Base-by-base conservation (phyloP, 345 rosid genomes). In the Camelina hispida region DNA sequence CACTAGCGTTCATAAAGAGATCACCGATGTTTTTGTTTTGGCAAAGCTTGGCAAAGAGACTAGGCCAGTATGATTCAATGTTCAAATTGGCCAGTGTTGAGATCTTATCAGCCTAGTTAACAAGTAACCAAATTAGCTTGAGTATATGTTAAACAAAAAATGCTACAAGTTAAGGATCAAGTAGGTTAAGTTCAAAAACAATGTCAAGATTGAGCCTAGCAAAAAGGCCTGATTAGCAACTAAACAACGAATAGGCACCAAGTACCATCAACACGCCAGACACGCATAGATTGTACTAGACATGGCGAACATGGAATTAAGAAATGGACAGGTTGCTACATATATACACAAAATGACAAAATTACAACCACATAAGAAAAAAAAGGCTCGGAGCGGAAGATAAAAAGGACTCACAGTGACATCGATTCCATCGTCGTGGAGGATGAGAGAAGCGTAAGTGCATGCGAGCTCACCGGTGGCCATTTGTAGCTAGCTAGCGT, bases 91-190 rank as follows among this genome's bases (percentile, higher is more conserved):
- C 90, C 65, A 89, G 25, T 0, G 82, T 4, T n/a, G 85, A 78
- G 22, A 89, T 86, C 83, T 87, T 89, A 73, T 89, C 91, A 11
- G 90, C 81, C 94, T 87, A 52, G 15, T 16, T 42, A 11, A 53
- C 57, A 22, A 11, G 57, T 53, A 53, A 53, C 6, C 16, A 53
- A 53, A 53, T 5, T 12, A 53, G 34, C 23, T 52, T 23, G 16
- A 11, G 34, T 23, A 53, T n/a, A 12, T 53, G 58, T 15, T 6
- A 44, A 44, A 44, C 6, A 2, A 15, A 15, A 44, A 0, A 14
- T 14, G 8, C 17, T 44, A 14, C 18, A 42, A 13, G 47, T 42
- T 42, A 42, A 13, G 47, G n/a, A 6, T 42, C 47, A 13, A 42
- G 47, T 42, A 43, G 47, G 47, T 4, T 42, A 2, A 4, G n/a